Base-by-base conservation (phyloP, 768 basidiomycete species). In the Amanita rubescens region DNA sequence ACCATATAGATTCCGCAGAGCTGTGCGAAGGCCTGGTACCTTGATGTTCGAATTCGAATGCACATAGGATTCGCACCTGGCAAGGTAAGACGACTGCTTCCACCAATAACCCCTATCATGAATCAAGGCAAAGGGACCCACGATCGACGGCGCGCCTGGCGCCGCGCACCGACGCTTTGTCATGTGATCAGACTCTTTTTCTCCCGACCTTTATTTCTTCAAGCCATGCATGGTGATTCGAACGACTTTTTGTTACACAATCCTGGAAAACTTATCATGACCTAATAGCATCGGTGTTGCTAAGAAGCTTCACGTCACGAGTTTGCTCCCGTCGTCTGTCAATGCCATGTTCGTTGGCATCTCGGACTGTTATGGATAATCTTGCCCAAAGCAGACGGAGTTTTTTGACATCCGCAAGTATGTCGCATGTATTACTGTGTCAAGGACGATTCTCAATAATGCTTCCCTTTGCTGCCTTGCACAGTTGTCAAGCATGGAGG, bases 401-500 rank as follows among this genome's bases (percentile, higher is more conserved):
- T 24, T 51, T 51, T 19, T 20, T 20, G 32, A 51, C 51, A 19
- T 51, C 51, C 22, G 39, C 51, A n/a, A 27, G 51, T 51, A 3
- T 32, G 51, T 44, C n/a, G 17, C 17, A 14, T 37, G 19, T 20
- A 9, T n/a, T 9, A 15, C 14, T 47, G 19, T 14, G 1, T n/a
- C 30, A 30, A 19, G 46, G 30, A 14, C n/a, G 20, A 17, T 2
- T 7, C 46, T 48, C 17, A 48, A 3, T 14, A 12, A 11, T 22
- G 4, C 20, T 42, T 42, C 10, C 2, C 17, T 19, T 19, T 25
- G 8, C n/a, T n/a, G n/a, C 42, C 3, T 15, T 33, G 27, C 20
- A 17, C n/a, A 61, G 62, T 54, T 19, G 38, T n/a, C 3, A 39
- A 38, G 44, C 63, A 64, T 38, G 55, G 47, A 33, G 61, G 57